Evolutionary conservation across 371 early-diverging fungal genomes (phyloP).

Genomic region (Mortierella sp.): DNA sequence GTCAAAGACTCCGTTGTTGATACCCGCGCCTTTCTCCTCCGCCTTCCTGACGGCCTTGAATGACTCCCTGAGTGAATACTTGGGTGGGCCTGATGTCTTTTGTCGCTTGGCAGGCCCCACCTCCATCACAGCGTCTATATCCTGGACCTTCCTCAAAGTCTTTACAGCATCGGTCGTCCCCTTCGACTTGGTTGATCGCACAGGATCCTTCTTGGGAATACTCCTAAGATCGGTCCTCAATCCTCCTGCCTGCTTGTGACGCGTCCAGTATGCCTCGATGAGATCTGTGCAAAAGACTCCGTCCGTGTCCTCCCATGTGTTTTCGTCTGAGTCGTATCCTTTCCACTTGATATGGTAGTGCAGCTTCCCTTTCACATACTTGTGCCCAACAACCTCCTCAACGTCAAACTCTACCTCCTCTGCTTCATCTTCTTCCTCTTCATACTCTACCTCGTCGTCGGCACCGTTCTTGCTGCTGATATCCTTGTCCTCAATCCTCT

Average conservation of each 20-base stretch:
- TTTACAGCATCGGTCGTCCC: not conserved
- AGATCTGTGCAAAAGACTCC: conserved; percentile 29
- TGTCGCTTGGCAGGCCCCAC: conserved; percentile 24
- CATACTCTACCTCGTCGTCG: not conserved
- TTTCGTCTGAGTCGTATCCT: conserved; percentile 35
- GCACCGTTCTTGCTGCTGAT: not conserved
- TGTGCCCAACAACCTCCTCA: conserved; percentile 48
- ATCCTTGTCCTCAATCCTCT: not conserved
- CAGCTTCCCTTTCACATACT: conserved; percentile 15
- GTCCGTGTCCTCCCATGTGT: conserved; percentile 42
- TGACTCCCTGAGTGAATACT: not conserved
- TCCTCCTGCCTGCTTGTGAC: conserved; percentile 31
- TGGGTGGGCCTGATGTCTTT: conserved; percentile 6
- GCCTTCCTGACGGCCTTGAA: not conserved
- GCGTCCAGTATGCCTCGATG: conserved; percentile 37
- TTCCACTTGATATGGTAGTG: conserved; percentile 49
- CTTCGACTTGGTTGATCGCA: not conserved
- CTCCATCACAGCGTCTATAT: conserved; percentile 5
- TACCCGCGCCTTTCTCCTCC: not conserved
- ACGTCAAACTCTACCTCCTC: conserved; percentile 40
- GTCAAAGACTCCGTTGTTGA: not conserved
- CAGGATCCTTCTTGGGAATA: conserved; percentile 3
- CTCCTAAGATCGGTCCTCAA: conserved; percentile 23
- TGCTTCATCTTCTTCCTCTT: conserved; percentile 13
- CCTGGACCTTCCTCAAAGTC: conserved; percentile 18